Percentiles rank a stretch among this genome's conserved stretches.
Evolutionary conservation across 345 rosid genomes (phyloP).

Genomic region (Murraya paniculata): DNA sequence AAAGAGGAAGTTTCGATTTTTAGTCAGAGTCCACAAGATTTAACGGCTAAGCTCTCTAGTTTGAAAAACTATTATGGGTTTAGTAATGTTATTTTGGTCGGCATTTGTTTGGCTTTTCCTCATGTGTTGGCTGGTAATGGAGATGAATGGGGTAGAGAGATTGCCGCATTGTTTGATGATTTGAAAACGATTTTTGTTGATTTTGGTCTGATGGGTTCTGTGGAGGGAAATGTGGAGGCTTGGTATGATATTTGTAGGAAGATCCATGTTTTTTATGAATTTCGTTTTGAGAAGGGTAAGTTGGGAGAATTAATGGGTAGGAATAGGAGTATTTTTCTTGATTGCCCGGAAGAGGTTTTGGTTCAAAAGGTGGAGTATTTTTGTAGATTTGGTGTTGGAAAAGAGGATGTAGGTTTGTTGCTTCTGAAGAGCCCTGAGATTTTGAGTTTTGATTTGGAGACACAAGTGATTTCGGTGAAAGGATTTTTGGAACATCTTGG

Average conservation of each 20-base stretch:
- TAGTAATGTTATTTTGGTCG: slow-evolving; percentile 33
- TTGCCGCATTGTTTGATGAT: slow-evolving; percentile 38
- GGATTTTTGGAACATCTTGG: slow-evolving; percentile 54
- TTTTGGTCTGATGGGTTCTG: slow-evolving; percentile 32
- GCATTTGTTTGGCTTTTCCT: slow-evolving; percentile 66
- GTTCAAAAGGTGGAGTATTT: slow-evolving; percentile 39
- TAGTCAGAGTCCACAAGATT: slow-evolving; percentile 31
- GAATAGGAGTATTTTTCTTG: slow-evolving; percentile 40
- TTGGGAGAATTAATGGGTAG: slow-evolving; percentile 46
- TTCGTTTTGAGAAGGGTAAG: slow-evolving; percentile 43
- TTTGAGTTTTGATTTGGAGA: slow-evolving; percentile 45
- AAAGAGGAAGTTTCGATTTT: slow-evolving; percentile 53
- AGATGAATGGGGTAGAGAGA: slow-evolving; percentile 29
- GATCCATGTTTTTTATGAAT: slow-evolving; percentile 46
- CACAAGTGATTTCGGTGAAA: slow-evolving; percentile 38
- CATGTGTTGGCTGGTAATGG: slow-evolving; percentile 27
- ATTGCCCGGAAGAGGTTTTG: slow-evolving; percentile 36
- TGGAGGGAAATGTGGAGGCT: slow-evolving; percentile 47
- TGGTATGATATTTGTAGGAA: slow-evolving; percentile 48
- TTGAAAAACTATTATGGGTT: slow-evolving; percentile 43
- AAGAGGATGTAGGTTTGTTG: slow-evolving; percentile 45
- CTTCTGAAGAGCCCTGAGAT: slow-evolving; percentile 42
- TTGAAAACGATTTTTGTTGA: slow-evolving; percentile 44
- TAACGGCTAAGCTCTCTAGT: slow-evolving; percentile 29
- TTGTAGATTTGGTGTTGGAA: slow-evolving; percentile 43